A percentile compares a stretch with the other conserved stretches of the same genome.
phyloP scores from a whole-genome alignment of 2,329 filamentous ascomycete species.

The Fusarium sp. region DNA sequence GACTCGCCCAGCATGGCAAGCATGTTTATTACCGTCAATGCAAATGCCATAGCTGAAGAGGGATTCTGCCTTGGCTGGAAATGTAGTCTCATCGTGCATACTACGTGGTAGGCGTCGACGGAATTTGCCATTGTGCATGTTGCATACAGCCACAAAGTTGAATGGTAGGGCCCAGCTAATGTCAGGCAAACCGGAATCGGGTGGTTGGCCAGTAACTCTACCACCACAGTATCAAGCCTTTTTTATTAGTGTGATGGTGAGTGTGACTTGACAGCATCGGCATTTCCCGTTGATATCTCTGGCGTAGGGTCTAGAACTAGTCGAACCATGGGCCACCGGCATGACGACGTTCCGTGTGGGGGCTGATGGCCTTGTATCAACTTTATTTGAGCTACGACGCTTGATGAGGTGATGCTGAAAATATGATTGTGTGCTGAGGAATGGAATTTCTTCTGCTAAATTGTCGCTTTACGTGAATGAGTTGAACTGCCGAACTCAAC shows the following conservation, averaged over 20 bases:
- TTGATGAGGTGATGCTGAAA: background rate
- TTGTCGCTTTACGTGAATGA: background rate
- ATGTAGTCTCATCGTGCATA: conserved; percentile 16
- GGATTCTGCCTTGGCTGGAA: conserved; percentile 24
- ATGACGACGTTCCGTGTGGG: conserved; percentile 22
- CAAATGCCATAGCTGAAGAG: background rate
- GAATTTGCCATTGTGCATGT: conserved; percentile 15
- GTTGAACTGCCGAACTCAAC: background rate
- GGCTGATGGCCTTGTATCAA: background rate
- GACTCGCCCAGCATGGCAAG: background rate
- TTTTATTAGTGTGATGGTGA: conserved; percentile 1
- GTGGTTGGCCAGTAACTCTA: conserved; percentile 23
- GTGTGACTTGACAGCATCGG: conserved; percentile 15
- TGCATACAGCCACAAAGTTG: conserved; percentile 6
- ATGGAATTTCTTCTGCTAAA: background rate
- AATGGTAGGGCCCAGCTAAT: background rate
- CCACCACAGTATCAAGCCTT: conserved; percentile 19
- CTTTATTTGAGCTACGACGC: background rate
- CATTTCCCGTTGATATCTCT: conserved; percentile 17
- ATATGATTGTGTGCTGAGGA: background rate
- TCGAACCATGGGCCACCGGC: conserved; percentile 2
- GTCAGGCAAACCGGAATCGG: conserved; percentile 2
- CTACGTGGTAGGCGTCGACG: conserved; percentile 18
- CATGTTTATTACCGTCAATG: background rate
- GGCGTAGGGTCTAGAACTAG: conserved; percentile 6